phyloP scores from a whole-genome alignment of 2,329 filamentous ascomycete species.

The Dichotomopilus funicola region DNA sequence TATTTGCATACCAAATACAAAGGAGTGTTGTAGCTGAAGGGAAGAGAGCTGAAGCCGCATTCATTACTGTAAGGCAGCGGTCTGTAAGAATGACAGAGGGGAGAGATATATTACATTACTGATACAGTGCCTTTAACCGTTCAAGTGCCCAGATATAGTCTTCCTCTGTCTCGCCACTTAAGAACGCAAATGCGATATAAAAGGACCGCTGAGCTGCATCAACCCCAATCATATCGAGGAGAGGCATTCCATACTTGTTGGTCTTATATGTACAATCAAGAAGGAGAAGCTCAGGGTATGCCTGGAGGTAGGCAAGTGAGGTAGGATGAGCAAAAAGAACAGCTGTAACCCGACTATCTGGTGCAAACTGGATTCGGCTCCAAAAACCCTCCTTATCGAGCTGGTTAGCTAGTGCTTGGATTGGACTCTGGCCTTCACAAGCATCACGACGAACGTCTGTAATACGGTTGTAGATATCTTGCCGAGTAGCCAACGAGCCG shows the following conservation, averaged over 20 bases:
- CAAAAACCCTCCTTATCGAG: slow-evolving; percentile 2
- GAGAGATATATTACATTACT: background rate
- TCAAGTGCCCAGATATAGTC: background rate
- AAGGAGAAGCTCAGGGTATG: background rate
- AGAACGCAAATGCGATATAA: background rate
- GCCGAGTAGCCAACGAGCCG: background rate
- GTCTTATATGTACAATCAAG: background rate
- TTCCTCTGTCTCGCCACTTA: slow-evolving; percentile 1
- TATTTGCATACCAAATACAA: background rate
- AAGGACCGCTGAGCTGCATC: background rate
- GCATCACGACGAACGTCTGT: background rate
- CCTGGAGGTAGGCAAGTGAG: background rate
- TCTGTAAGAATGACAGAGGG: background rate
- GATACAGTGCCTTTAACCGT: background rate
- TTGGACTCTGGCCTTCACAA: background rate
- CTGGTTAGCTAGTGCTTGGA: background rate
- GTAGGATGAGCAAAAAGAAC: slow-evolving; percentile 1
- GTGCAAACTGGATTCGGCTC: background rate
- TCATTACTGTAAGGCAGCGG: slow-evolving; percentile 1
- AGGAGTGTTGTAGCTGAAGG: background rate
- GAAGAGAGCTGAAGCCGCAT: background rate
- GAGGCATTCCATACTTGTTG: background rate
- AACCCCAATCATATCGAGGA: no score
- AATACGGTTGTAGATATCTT: slow-evolving; percentile 3
- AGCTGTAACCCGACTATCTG: background rate